A percentile compares a stretch with the other conserved stretches of the same genome.
These are phyloP conservation scores for Oligophagozyma castellii DNA, from an alignment of 1,139 yeast genomes.

Conservation along the genomic window DNA sequence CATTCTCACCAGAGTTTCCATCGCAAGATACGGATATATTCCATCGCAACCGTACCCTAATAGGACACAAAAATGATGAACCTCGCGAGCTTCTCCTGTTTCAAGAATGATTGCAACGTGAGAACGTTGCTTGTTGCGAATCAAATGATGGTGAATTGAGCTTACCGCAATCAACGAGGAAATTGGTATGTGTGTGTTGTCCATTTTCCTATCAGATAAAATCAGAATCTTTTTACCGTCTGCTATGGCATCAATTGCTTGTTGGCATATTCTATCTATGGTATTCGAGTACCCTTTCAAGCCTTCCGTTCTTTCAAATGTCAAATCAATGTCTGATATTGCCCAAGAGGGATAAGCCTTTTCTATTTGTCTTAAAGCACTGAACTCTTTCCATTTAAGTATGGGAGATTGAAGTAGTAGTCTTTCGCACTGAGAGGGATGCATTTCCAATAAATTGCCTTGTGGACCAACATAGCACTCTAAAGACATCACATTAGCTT, in stretches of 20 bases:
- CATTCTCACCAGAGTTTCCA: slow-evolving; percentile 80
- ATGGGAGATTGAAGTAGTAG: slow-evolving; percentile 74
- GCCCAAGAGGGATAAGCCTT: slow-evolving; percentile 80
- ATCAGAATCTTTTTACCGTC: slow-evolving; percentile 61
- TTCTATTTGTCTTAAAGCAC: slow-evolving; percentile 58
- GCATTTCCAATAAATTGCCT: slow-evolving; percentile 88
- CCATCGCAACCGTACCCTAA: slow-evolving; percentile 98
- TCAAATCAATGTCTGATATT: slow-evolving; percentile 68
- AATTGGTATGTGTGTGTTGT: slow-evolving; percentile 55
- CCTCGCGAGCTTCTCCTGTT: slow-evolving; percentile 96
- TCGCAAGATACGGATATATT: slow-evolving; percentile 82
- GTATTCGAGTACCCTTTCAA: slow-evolving; percentile 74
- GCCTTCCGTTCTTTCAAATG: slow-evolving; percentile 77
- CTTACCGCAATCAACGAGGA: slow-evolving; percentile 92
- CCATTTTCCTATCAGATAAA: slow-evolving; percentile 56
- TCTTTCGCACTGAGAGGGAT: slow-evolving; percentile 83
- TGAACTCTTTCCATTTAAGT: slow-evolving; percentile 56
- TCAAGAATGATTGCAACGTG: slow-evolving; percentile 85
- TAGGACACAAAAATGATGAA: slow-evolving; percentile 87
- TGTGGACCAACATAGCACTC: slow-evolving; percentile 97
- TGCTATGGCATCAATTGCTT: slow-evolving; percentile 76
- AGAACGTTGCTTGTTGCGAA: slow-evolving; percentile 90
- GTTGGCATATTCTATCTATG: slow-evolving; percentile 75
- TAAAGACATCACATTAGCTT: slow-evolving; percentile 89
- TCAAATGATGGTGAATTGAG: slow-evolving; percentile 93